Conservation (phyloP, 2,329 filamentous ascomycete species). For the Teratosphaeria epicoccoides region DNA sequence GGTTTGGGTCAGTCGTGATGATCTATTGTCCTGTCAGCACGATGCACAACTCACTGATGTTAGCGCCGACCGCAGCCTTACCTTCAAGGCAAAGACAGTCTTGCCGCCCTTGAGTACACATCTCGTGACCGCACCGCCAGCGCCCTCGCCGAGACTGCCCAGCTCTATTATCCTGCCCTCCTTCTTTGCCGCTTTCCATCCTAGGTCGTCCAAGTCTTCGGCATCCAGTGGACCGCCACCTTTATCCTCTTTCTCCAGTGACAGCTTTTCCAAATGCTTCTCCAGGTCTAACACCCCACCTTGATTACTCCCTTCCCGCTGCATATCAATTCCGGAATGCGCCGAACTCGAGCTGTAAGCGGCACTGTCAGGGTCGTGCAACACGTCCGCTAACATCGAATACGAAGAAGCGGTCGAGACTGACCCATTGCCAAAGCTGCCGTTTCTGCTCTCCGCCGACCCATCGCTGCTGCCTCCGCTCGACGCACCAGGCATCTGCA, state of each 20-base stretch:
- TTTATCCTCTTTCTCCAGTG: conserved; percentile 51
- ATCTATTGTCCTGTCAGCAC: conserved; percentile 47
- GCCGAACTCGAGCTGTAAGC: conserved; percentile 56
- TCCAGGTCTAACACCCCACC: conserved; percentile 44
- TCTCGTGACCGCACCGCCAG: conserved; percentile 86
- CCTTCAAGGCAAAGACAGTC: conserved; percentile 93
- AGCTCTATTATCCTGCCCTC: conserved; percentile 81
- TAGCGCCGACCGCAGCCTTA: conserved; percentile 32
- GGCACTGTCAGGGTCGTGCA: conserved; percentile 71
- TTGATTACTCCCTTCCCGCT: conserved; percentile 70
- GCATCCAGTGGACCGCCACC: conserved; percentile 70
- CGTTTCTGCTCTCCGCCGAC: conserved; percentile 70
- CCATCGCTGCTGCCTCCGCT: conserved; percentile 61
- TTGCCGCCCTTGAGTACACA: conserved; percentile 84
- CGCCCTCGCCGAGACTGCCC: conserved; percentile 84
- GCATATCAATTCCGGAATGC: conserved; percentile 51
- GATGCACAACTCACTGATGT: too few species aligned
- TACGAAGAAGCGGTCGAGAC: conserved; percentile 82
- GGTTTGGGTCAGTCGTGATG: conserved; percentile 95
- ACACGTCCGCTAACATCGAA: conserved; percentile 65
- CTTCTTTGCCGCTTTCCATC: conserved; percentile 85
- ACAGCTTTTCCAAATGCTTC: conserved; percentile 68
- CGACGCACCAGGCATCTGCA: conserved; percentile 46
- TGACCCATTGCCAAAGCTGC: conserved; percentile 78
- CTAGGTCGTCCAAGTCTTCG: conserved; percentile 87